Percentiles rank a stretch among this genome's conserved stretches.
Evolutionary conservation across 192 early-diverging fungal species (phyloP).

Genomic region (Piromyces sp.): DNA sequence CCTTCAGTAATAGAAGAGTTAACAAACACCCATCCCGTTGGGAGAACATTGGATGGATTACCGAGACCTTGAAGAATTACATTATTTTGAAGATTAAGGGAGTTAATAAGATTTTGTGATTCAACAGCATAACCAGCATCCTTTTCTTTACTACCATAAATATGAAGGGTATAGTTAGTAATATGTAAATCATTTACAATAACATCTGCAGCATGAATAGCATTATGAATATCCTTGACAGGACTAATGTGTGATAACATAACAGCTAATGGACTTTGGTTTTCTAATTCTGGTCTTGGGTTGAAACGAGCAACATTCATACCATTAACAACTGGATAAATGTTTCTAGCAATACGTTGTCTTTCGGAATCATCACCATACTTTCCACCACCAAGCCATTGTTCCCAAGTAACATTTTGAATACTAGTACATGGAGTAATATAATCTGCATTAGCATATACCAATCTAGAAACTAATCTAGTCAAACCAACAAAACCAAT

Average conservation of each 20-base stretch:
- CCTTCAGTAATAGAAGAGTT: conserved; percentile 24
- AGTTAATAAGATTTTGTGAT: conserved; percentile 11
- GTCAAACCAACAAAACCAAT: conserved; percentile 17
- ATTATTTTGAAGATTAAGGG: conserved; percentile 11
- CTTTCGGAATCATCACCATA: conserved; percentile 2
- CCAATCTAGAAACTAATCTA: conserved; percentile 14
- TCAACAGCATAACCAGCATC: conserved; percentile 19
- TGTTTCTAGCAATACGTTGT: neutral
- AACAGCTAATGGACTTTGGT: conserved; percentile 10
- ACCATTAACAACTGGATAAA: conserved; percentile 19
- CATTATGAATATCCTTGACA: conserved; percentile 23
- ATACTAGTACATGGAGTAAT: conserved; percentile 23
- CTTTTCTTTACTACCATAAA: conserved; percentile 22
- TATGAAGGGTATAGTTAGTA: conserved; percentile 13
- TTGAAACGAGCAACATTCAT: conserved; percentile 20
- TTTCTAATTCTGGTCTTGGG: conserved; percentile 9
- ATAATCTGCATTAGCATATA: conserved; percentile 10
- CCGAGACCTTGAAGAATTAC: conserved; percentile 20
- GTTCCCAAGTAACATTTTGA: conserved; percentile 19
- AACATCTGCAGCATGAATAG: conserved; percentile 17
- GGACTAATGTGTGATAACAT: conserved; percentile 26
- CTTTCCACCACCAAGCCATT: conserved; percentile 16
- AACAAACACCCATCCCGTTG: conserved; percentile 24
- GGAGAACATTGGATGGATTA: conserved; percentile 14
- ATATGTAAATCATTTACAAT: conserved; percentile 25